These are phyloP conservation scores for Eucalyptus virginea DNA, from an alignment of 345 rosid species.

Conservation along the genomic window DNA sequence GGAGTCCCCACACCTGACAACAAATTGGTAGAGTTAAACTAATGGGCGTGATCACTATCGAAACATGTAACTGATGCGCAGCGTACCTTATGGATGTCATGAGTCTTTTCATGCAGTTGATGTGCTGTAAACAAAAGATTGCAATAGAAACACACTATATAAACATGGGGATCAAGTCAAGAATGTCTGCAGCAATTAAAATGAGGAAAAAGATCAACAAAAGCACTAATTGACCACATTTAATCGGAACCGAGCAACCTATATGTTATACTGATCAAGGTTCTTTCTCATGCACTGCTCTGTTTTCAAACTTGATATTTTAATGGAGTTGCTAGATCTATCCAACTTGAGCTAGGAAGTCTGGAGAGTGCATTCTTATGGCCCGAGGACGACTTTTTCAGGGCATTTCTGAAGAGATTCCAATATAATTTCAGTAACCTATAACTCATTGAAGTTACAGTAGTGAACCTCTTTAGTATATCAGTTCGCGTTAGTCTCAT, in stretches of 20 bases:
- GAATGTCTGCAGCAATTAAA: not conserved
- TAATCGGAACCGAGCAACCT: not conserved
- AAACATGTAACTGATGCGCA: not conserved
- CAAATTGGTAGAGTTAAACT: not conserved
- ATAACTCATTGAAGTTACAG: not conserved
- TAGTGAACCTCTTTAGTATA: not conserved
- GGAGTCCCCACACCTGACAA: not conserved
- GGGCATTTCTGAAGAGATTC: not conserved
- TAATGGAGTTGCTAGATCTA: conserved; percentile 37
- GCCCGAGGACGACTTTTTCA: conserved; percentile 19
- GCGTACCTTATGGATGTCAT: not conserved
- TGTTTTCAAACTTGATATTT: conserved; percentile 53
- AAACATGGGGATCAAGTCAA: not conserved
- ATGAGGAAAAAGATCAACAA: not conserved
- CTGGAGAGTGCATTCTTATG: conserved; percentile 21
- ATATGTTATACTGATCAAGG: conserved; percentile 48
- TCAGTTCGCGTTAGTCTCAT: conserved; percentile 28
- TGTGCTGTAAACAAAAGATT: not conserved
- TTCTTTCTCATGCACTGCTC: conserved; percentile 69
- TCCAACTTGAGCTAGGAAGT: conserved; percentile 9
- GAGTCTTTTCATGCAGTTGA: not conserved
- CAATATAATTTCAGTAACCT: not conserved
- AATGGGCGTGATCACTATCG: not conserved
- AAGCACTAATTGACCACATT: not conserved
- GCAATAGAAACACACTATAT: not conserved